Base-by-base conservation (phyloP, 495 filamentous ascomycete species). In the Patellaria atrata region DNA sequence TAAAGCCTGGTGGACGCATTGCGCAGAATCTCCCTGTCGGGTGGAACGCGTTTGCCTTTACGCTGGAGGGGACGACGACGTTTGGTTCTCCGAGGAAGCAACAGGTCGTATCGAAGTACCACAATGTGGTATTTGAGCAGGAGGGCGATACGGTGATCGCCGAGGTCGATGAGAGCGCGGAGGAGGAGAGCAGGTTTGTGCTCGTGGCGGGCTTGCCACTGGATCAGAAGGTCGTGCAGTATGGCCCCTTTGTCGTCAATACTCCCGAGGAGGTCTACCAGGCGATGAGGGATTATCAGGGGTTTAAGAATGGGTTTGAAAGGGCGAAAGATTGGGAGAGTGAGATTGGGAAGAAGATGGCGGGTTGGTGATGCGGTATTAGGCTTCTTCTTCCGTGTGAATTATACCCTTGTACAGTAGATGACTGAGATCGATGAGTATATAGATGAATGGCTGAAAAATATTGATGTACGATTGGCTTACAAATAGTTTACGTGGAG, bases 41-140 rank as follows among this genome's bases (percentile, higher is more conserved):
- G 5, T 96, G 83, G 82, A 94, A 91, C 52, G 75, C 81, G 3
- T 96, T 97, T 58, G 78, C 73, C 3, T 94, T 94, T 50, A 80
- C 71, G 2, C 54, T 94, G 11, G 58, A 71, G 33, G 89, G 87
- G 3, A 67, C 62, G 3, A 73, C 73, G 1, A 50, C 70, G 5
- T 82, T 93, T 45, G 75, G 73, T 2, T 69, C 67, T 3, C 65
- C 57, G 6, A 64, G 63, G 13, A 63, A 71, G 16, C 58, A 70
- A 20, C 62, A 63, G 42, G 48, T 57, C 13, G 70, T 91, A 11
- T 65, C 64, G 40, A 64, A 79, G 53, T 94, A 70, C 47, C 75
- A 94, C 47, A 97, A 86, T 55, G 82, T 89, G 3, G 83, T 94
- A 2, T 94, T 94, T 53, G 78, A 87, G 51, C 67, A 75, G 39